A percentile compares a stretch with the other conserved stretches of the same genome.
These are phyloP conservation scores for Fusarium tanahbumbuense DNA, from an alignment of 2,329 filamentous ascomycete genomes.

Conservation along the genomic window DNA sequence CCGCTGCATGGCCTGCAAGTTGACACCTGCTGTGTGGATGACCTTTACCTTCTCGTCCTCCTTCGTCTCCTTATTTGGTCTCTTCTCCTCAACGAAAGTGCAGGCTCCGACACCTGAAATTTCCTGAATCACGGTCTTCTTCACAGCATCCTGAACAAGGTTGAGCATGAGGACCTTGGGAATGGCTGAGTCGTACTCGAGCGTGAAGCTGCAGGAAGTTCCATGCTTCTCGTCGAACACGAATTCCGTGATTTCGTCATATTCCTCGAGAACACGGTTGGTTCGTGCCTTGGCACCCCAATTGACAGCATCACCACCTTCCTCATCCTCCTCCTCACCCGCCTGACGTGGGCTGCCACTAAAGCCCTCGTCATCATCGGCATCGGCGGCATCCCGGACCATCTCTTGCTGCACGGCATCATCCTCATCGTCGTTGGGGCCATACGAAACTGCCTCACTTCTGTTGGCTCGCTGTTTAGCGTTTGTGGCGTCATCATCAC, in stretches of 20 bases:
- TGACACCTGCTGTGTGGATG: constrained; percentile 86
- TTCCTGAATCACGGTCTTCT: constrained; percentile 85
- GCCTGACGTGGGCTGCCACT: constrained; percentile 61
- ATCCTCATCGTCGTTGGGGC: constrained; percentile 92
- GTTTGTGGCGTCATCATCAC: constrained; percentile 80
- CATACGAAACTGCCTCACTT: constrained; percentile 86
- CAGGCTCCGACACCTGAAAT: constrained; percentile 82
- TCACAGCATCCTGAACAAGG: constrained; percentile 84
- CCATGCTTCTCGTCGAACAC: constrained; percentile 80
- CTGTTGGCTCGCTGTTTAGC: constrained; percentile 82
- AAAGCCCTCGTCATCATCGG: constrained; percentile 67
- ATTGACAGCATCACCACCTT: constrained; percentile 53
- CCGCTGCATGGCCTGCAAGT: constrained; percentile 89
- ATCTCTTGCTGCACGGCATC: constrained; percentile 75
- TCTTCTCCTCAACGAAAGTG: constrained; percentile 69
- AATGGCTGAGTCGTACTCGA: constrained; percentile 82
- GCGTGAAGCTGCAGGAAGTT: constrained; percentile 80
- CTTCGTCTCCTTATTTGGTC: constrained; percentile 62
- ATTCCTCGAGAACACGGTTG: constrained; percentile 71
- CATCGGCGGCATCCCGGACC: constrained; percentile 68
- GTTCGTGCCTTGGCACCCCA: constrained; percentile 64
- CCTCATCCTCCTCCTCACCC: constrained; percentile 53
- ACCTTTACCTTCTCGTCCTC: constrained; percentile 53
- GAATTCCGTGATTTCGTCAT: constrained; percentile 78
- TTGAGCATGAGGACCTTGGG: constrained; percentile 95